A percentile compares a stretch with the other conserved stretches of the same genome.
These are phyloP conservation scores for Veloboletus limbatus DNA, from an alignment of 1,284 basidiomycete genomes.

Conservation along the genomic window DNA sequence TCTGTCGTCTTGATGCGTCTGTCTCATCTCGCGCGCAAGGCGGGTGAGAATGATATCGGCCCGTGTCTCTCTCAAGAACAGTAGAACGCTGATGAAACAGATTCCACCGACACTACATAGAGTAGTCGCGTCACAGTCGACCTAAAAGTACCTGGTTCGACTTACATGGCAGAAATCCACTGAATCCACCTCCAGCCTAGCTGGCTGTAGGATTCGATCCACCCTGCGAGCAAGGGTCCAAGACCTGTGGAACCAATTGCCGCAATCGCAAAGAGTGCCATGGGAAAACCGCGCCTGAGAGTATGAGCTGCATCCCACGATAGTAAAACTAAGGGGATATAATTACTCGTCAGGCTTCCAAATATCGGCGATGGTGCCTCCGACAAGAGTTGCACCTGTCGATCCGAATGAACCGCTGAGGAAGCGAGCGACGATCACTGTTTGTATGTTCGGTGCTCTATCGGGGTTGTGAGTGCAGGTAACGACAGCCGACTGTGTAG, in stretches of 20 bases:
- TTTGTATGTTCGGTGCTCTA: conserved; percentile 32
- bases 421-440: conserved; percentile 32
- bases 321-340: conserved; percentile 1
- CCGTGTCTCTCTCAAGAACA: conserved; percentile 49
- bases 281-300: conserved; percentile 54
- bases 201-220: conserved; percentile 49
- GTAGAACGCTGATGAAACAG: conserved; percentile 32
- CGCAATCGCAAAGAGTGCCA: conserved; percentile 51
- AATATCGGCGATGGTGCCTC: conserved; percentile 59
- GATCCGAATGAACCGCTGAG: conserved; percentile 39
- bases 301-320: conserved; percentile 10
- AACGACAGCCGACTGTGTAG: neutral
- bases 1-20: conserved; percentile 44
- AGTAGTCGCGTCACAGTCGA: neutral
- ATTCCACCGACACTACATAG: conserved; percentile 35
- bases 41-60: conserved; percentile 45
- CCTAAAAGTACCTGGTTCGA: neutral
- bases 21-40: conserved; percentile 44
- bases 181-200: conserved; percentile 70
- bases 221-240: conserved; percentile 53
- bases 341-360: conserved; percentile 32
- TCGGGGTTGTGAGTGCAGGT: conserved; percentile 7
- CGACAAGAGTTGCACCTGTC: conserved; percentile 62
- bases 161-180: conserved; percentile 59
- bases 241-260: conserved; percentile 51